phyloP scores from a whole-genome alignment of 2,329 filamentous ascomycete species.

The Penicillium decumbens region DNA sequence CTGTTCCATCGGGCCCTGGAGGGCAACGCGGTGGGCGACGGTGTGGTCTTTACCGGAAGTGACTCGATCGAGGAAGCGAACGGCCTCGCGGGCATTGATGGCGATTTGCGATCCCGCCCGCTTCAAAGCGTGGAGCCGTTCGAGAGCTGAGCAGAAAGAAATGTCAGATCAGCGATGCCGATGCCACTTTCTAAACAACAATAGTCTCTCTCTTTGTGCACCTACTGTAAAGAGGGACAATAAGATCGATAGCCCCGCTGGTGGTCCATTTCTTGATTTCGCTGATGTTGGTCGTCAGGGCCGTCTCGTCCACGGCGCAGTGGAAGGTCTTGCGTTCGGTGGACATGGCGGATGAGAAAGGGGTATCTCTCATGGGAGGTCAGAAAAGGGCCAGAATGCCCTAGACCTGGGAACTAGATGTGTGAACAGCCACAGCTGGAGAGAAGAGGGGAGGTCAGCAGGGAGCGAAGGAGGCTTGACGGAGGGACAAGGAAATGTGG shows the following conservation, averaged over 20 bases:
- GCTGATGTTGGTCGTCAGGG: conserved; percentile 49
- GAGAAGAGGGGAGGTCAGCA: conserved; percentile 21
- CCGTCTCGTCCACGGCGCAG: conserved; percentile 52
- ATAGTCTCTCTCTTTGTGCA: conserved; percentile 1
- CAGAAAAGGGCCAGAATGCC: conserved; percentile 14
- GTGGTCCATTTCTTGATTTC: conserved; percentile 52
- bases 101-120: conserved; percentile 45
- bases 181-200: conserved; percentile 2
- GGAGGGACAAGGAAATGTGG: conserved; percentile 31
- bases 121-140: conserved; percentile 45
- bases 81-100: conserved; percentile 49
- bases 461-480: conserved; percentile 27
- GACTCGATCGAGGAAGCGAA: conserved; percentile 50
- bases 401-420: conserved; percentile 30
- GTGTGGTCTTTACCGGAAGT: conserved; percentile 46
- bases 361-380: conserved; percentile 17
- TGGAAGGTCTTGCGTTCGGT: conserved; percentile 46
- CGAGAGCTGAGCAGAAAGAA: conserved; percentile 36
- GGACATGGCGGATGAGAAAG: conserved; percentile 35
- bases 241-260: conserved; percentile 47
- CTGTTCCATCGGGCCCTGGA: conserved; percentile 49
- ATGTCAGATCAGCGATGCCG: conserved; percentile 8
- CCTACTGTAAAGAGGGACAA: conserved; percentile 51
- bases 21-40: conserved; percentile 40
- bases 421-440: conserved; percentile 30